Base-by-base conservation (phyloP, 345 rosid genomes). In the Arabidopsis suecica region DNA sequence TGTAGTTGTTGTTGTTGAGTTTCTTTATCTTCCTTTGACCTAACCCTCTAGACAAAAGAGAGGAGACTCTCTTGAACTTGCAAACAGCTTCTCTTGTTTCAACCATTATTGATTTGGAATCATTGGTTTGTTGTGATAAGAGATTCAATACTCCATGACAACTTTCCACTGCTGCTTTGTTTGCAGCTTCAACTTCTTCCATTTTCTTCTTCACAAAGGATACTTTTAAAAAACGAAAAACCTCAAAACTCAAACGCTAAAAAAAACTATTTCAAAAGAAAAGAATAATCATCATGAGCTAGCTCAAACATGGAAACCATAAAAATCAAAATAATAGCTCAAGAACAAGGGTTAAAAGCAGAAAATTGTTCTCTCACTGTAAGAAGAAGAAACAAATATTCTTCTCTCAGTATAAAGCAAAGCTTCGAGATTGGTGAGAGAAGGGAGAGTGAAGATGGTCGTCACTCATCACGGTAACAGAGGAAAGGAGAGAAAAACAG, bases 111-210 rank as follows among this genome's bases (percentile, higher is more conserved):
- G 84, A 82, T 61, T 77, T 78, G 25, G 64, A 51, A 63, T 82
- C 86, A 40, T 23, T 82, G 23, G 82, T 78, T 51, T 81, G 81
- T 42, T 85, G 81, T 74, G 86, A 79, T n/a, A 88, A 62, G 25
- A 82, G 84, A 71, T 50, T 74, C 11, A 90, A 76, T 61, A 90
- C 82, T 77, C 76, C 78, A 61, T 85, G 80, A 58, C 87, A 87
- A 71, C 83, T 85, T 61, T 83, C 79, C 3, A 85, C 73, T 14
- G 91, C 91, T 72, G 65, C 76, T 75, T 73, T 87, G 87, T 80
- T 85, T 14, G 88, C 88, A 67, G 79, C 83, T 79, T 85, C 88
- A 47, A 83, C 71, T 68, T 76, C 85, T 69, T 83, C 85, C 91
- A 85, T 30, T 69, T 48, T 48, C 68, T 63, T 36, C 33, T 45